Percentiles rank a stretch among this genome's conserved stretches.
phyloP scores from a whole-genome alignment of 495 filamentous ascomycete species.

The Tuber brumale region DNA sequence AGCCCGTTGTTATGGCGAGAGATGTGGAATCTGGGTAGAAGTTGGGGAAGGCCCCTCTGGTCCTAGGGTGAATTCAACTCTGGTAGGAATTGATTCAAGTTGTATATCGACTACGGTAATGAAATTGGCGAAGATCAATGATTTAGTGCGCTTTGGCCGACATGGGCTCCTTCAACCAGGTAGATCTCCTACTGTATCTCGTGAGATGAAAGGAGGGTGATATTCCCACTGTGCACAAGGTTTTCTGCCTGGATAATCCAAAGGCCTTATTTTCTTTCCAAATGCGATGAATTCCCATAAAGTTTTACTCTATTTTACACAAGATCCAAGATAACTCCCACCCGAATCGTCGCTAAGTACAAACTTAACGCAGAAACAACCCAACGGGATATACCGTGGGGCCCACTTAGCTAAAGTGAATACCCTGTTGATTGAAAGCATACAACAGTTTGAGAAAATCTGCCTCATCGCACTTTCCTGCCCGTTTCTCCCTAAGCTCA shows the following conservation, averaged over 20 bases:
- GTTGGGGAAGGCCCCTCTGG: not conserved
- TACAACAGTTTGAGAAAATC: slow-evolving; percentile 73
- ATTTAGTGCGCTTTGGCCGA: not conserved
- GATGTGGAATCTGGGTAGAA: not conserved
- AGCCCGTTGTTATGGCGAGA: not conserved
- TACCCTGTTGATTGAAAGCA: slow-evolving; percentile 81
- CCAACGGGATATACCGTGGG: not conserved
- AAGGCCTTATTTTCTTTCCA: not conserved
- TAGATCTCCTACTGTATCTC: not conserved
- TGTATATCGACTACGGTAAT: not conserved
- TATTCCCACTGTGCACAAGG: not conserved
- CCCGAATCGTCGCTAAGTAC: not conserved
- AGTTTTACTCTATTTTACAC: not conserved
- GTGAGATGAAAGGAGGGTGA: not conserved
- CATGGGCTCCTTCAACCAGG: not conserved
- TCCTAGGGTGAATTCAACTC: not conserved
- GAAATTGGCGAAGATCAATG: not conserved
- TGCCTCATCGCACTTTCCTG: slow-evolving; percentile 79
- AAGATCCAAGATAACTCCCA: not conserved
- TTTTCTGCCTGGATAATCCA: not conserved
- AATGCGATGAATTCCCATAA: not conserved
- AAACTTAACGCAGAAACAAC: not conserved
- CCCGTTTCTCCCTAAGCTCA: slow-evolving; percentile 67
- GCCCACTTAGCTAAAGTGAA: slow-evolving; percentile 70
- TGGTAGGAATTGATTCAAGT: not conserved